A percentile compares a stretch with the other conserved stretches of the same genome.
phyloP scores from a whole-genome alignment of 192 early-diverging fungal species.

The Coemansia sp. region DNA sequence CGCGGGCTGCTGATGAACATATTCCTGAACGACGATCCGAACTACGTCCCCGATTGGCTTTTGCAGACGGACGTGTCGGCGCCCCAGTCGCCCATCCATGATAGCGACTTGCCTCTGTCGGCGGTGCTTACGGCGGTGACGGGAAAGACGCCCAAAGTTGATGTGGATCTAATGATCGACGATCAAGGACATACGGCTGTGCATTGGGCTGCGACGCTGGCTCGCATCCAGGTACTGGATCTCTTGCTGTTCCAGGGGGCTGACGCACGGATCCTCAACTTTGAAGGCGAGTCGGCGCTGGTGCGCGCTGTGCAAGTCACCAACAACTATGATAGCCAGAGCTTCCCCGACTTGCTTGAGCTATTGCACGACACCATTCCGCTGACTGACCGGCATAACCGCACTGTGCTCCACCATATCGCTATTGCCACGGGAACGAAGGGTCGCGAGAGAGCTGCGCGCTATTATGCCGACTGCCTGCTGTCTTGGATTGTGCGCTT shows the following conservation, averaged over 20 bases:
- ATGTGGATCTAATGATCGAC: constrained; percentile 85
- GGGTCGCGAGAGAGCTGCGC: constrained; percentile 67
- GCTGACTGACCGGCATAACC: constrained; percentile 71
- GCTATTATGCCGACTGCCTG: constrained; percentile 89
- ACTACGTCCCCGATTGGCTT: constrained; percentile 59
- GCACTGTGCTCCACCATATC: constrained; percentile 92
- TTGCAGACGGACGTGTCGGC: constrained; percentile 6
- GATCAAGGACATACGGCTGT: constrained; percentile 92
- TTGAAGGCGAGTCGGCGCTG: constrained; percentile 82
- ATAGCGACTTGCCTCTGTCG: background rate
- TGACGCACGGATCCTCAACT: constrained; percentile 67
- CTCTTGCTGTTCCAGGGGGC: constrained; percentile 76
- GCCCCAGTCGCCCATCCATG: background rate
- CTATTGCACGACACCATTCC: constrained; percentile 73
- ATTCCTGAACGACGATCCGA: constrained; percentile 74
- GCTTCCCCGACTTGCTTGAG: constrained; percentile 71
- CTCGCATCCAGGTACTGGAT: constrained; percentile 68
- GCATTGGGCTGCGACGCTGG: constrained; percentile 95
- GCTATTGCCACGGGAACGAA: constrained; percentile 66
- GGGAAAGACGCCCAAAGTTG: constrained; percentile 48
- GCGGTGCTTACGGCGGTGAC: background rate
- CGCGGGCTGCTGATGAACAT: constrained; percentile 80
- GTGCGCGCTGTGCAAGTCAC: constrained; percentile 85
- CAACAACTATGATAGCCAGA: constrained; percentile 80
- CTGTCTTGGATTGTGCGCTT: constrained; percentile 63